Evolutionary conservation across 805 yeast species (phyloP).

Genomic region (Ogataea siamensis): DNA sequence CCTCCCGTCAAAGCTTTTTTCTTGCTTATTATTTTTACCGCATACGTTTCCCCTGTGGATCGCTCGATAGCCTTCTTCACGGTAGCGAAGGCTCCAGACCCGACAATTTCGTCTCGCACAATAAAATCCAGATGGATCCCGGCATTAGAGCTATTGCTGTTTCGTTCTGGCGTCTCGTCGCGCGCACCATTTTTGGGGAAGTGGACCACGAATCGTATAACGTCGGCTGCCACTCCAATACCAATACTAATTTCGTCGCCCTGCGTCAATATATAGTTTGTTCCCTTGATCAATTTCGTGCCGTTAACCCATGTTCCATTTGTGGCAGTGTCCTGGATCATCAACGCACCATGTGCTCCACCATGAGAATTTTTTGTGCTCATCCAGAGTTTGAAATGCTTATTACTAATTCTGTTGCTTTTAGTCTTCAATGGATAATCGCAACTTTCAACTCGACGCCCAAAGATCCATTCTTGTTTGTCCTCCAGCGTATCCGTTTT

Average conservation of each 20-base stretch:
- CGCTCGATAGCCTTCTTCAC: constrained; percentile 90
- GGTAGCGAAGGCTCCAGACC: constrained; percentile 98
- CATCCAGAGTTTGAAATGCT: constrained; percentile 69
- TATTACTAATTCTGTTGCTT: constrained; percentile 67
- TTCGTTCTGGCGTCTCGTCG: constrained; percentile 13
- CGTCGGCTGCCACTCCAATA: constrained; percentile 74
- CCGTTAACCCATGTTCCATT: constrained; percentile 91
- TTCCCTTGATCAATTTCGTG: constrained; percentile 65
- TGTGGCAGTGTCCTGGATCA: constrained; percentile 77
- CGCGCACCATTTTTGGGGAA: constrained; percentile 37
- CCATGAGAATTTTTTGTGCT: constrained; percentile 46
- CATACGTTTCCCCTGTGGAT: constrained; percentile 78
- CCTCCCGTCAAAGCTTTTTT: constrained; percentile 75
- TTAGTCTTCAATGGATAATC: constrained; percentile 61
- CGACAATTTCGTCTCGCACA: constrained; percentile 80
- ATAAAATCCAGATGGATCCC: constrained; percentile 52
- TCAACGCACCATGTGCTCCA: constrained; percentile 27
- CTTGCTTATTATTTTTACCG: constrained; percentile 86
- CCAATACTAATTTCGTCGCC: constrained; percentile 96
- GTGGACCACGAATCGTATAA: constrained; percentile 49
- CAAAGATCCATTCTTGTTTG: constrained; percentile 47
- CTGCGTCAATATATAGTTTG: constrained; percentile 77
- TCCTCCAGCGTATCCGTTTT: constrained; percentile 16
- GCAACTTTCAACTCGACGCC: constrained; percentile 59
- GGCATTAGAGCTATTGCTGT: constrained; percentile 19